These are phyloP conservation scores for Xerocomellus chrysenteron DNA, from an alignment of 768 basidiomycete species.

Conservation along the genomic window DNA sequence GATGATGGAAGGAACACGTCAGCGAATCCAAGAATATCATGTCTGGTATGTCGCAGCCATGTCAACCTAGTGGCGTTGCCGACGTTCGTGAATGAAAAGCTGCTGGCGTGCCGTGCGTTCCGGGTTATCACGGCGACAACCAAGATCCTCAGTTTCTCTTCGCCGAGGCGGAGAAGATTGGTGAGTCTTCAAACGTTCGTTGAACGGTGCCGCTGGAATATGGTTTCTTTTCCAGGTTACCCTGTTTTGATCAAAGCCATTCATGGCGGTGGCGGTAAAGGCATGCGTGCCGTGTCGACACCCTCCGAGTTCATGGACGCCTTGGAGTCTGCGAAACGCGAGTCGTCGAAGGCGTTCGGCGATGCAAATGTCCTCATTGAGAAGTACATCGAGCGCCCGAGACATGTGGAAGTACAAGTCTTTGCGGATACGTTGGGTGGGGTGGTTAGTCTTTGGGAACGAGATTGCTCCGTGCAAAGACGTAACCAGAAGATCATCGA, in stretches of 20 bases:
- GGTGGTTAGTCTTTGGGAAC: constrained; percentile 92
- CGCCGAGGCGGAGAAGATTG: constrained; percentile 68
- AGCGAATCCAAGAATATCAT: constrained; percentile 97
- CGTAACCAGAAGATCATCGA: constrained; percentile 96
- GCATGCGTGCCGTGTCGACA: constrained; percentile 81
- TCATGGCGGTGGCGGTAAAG: constrained; percentile 93
- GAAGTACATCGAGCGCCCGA: constrained; percentile 81
- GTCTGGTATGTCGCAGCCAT: constrained; percentile 49
- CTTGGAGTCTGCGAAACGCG: constrained; percentile 83
- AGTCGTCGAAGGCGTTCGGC: constrained; percentile 85
- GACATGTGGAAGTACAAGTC: constrained; percentile 94
- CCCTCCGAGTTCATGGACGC: constrained; percentile 75
- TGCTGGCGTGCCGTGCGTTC: constrained; percentile 90
- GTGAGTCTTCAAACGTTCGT: constrained; percentile 30
- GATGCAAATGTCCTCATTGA: constrained; percentile 86
- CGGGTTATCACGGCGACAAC: constrained; percentile 86
- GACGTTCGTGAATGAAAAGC: constrained; percentile 40
- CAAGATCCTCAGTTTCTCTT: constrained; percentile 75
- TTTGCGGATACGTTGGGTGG: constrained; percentile 83
- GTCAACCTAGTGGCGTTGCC: neutral
- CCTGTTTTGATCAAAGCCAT: constrained; percentile 97
- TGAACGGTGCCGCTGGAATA: neutral
- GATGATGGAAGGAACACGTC: neutral
- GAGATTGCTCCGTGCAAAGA: constrained; percentile 89
- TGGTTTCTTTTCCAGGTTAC: constrained; percentile 52